Evolutionary conservation across 1,139 yeast species (phyloP).

Genomic region (Casaregolazyma suthepensis): DNA sequence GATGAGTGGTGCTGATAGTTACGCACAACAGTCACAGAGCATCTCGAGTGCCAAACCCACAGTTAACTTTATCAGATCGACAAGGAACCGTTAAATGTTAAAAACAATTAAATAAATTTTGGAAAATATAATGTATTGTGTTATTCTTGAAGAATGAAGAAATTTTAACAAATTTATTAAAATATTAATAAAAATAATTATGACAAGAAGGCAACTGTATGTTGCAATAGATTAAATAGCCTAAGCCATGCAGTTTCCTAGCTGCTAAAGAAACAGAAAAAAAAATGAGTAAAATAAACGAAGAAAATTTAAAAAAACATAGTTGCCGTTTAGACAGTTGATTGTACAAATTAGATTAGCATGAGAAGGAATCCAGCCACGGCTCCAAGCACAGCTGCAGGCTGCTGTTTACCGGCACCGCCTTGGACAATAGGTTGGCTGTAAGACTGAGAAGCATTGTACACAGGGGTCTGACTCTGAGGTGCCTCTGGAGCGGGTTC

Average conservation of each 20-base stretch:
- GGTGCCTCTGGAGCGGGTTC: background rate
- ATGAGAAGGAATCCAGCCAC: background rate
- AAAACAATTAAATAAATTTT: background rate
- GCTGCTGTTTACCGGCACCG: background rate
- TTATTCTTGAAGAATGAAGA: background rate
- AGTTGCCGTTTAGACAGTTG: background rate
- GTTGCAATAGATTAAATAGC: background rate
- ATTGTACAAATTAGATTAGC: background rate
- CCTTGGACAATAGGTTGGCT: background rate
- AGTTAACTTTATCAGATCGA: background rate
- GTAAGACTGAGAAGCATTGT: background rate
- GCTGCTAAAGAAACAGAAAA: background rate
- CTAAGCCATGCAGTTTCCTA: background rate
- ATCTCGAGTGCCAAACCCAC: background rate
- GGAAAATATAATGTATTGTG: background rate
- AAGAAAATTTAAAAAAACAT: background rate
- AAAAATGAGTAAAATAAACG: background rate
- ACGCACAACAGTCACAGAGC: slow-evolving; percentile 1
- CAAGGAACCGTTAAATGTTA: background rate
- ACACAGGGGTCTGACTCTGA: background rate
- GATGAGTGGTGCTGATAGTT: slow-evolving; percentile 5
- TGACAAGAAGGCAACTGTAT: background rate
- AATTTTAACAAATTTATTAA: slow-evolving; percentile 7
- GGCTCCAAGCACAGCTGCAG: background rate
- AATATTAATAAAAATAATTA: background rate